A percentile compares a stretch with the other conserved stretches of the same genome.
Evolutionary conservation across 108 stramenopile genomes (phyloP).

Genomic region (Aurantiochytrium sp.): DNA sequence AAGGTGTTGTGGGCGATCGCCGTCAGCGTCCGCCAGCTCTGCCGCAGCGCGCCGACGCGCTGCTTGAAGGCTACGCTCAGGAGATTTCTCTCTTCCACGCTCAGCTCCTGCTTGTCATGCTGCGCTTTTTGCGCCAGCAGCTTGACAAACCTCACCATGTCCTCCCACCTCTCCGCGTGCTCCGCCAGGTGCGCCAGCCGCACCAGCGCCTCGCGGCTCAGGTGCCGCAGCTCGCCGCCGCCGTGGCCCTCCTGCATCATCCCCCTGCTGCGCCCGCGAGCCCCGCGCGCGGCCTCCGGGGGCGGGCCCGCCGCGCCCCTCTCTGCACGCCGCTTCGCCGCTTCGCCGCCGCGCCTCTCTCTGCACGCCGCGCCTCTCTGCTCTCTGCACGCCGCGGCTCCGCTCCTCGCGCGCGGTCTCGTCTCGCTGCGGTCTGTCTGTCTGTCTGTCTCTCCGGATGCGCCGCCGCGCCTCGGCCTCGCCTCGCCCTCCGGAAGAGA

Average conservation of each 20-base stretch:
- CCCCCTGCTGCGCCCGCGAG: too few species aligned
- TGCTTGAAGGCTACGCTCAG: slow-evolving; percentile 88
- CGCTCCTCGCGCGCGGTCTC: too few species aligned
- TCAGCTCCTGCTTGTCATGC: slow-evolving; percentile 98
- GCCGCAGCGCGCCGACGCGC: slow-evolving; percentile 93
- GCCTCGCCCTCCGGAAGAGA: too few species aligned
- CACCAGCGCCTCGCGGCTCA: slow-evolving; percentile 52
- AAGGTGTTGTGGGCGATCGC: slow-evolving; percentile 94
- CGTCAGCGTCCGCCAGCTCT: slow-evolving; percentile 95
- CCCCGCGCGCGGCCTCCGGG: too few species aligned
- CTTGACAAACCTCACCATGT: slow-evolving; percentile 58
- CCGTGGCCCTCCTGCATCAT: not conserved
- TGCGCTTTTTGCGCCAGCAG: slow-evolving; percentile 20
- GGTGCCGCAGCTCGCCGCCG: not conserved
- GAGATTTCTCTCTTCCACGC: slow-evolving; percentile 98
- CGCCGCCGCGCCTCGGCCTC: too few species aligned
- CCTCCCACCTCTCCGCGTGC: slow-evolving; percentile 96
- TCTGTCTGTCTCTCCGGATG: too few species aligned
- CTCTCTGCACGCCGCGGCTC: too few species aligned
- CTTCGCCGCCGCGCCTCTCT: too few species aligned
- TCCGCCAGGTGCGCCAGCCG: slow-evolving; percentile 99
- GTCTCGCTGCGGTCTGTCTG: too few species aligned
- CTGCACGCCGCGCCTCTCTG: too few species aligned
- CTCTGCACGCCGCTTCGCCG: too few species aligned
- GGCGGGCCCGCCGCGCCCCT: too few species aligned